Evolutionary conservation across 2,329 filamentous ascomycete species (phyloP).

Genomic region (Aspergillus sp.): DNA sequence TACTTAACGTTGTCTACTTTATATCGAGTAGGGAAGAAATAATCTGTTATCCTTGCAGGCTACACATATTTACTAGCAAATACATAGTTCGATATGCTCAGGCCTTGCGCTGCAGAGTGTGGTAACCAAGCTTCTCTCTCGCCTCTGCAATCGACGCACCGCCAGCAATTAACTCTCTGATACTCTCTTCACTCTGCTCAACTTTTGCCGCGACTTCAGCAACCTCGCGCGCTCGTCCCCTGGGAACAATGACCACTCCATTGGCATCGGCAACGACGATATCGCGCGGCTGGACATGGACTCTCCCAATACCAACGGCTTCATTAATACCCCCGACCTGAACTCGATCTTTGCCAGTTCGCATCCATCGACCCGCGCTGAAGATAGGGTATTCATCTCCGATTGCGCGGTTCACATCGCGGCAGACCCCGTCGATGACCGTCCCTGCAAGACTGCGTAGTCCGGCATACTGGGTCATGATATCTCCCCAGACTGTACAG

Average conservation of each 20-base stretch:
- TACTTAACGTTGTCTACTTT: too few relatives aligned
- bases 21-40: too few relatives aligned
- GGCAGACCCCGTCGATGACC: constrained; percentile 35
- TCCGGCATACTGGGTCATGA: constrained; percentile 31
- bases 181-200: neutral
- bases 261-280: constrained; percentile 33
- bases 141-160: neutral
- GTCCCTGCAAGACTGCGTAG: constrained; percentile 11
- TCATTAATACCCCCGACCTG: constrained; percentile 32
- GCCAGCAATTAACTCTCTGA: neutral
- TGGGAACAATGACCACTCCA: constrained; percentile 21
- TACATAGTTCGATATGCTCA: too few relatives aligned
- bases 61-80: too few relatives aligned
- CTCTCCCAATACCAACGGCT: constrained; percentile 27
- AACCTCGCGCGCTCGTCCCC: constrained; percentile 6
- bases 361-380: constrained; percentile 34
- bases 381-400: constrained; percentile 31
- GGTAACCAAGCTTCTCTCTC: neutral
- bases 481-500: constrained; percentile 39
- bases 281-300: constrained; percentile 27
- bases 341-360: constrained; percentile 34
- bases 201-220: neutral
- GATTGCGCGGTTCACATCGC: constrained; percentile 32
- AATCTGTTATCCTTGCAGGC: too few relatives aligned
- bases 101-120: neutral